These are phyloP conservation scores for Aureobasidium sp. DNA, from an alignment of 2,329 filamentous ascomycete genomes.

Conservation along the genomic window DNA sequence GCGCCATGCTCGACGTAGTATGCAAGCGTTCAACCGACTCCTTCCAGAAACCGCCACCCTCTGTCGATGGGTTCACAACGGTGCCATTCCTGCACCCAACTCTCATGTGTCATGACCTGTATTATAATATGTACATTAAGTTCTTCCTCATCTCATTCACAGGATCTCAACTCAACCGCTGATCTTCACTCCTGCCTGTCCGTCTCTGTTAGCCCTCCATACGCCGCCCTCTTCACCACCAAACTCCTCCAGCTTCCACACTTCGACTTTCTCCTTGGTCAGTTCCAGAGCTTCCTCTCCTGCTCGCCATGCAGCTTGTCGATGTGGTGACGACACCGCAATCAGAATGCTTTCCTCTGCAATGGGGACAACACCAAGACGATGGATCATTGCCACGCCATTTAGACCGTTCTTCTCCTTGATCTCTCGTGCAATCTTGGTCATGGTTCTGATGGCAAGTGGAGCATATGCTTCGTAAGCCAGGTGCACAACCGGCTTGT, in stretches of 20 bases:
- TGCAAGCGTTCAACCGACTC: not conserved
- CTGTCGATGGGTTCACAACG: not conserved
- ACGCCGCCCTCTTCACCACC: conserved; percentile 64
- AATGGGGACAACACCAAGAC: conserved; percentile 77
- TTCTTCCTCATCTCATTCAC: not conserved
- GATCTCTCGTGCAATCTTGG: conserved; percentile 54
- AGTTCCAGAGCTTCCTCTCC: conserved; percentile 84
- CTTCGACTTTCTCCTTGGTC: conserved; percentile 81
- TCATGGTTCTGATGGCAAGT: conserved; percentile 62
- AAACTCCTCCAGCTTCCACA: conserved; percentile 94
- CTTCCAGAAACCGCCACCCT: not conserved
- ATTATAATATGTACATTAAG: conserved; percentile 16
- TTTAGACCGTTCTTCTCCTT: conserved; percentile 56
- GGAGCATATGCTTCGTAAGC: conserved; percentile 69
- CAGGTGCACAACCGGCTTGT: conserved; percentile 65
- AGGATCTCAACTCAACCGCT: not conserved
- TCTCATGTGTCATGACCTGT: conserved; percentile 23
- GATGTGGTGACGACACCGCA: conserved; percentile 74
- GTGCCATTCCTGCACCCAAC: not conserved
- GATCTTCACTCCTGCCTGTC: conserved; percentile 49
- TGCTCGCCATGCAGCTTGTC: conserved; percentile 76
- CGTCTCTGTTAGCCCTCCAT: conserved; percentile 85
- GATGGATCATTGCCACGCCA: conserved; percentile 73
- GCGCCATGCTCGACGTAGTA: not conserved
- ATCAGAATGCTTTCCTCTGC: conserved; percentile 92